These are phyloP conservation scores for Bonia amplexicaulis DNA, from an alignment of 176 grass and related monocot species.

Conservation along the genomic window DNA sequence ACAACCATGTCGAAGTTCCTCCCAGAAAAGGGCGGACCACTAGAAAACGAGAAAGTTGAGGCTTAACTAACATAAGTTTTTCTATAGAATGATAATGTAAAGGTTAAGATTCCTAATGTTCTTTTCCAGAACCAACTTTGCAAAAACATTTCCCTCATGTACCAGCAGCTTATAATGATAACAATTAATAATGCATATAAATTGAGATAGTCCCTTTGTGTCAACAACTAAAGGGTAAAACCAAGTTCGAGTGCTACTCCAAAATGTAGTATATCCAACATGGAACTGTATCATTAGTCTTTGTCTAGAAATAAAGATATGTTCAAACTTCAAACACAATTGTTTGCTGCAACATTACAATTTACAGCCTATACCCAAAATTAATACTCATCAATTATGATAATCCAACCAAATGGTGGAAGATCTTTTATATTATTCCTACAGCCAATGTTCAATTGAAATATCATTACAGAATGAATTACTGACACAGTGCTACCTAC, in stretches of 20 bases:
- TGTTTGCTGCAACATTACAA: not conserved
- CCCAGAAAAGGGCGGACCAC: constrained; percentile 6
- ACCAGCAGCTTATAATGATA: not conserved
- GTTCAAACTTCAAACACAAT: not conserved
- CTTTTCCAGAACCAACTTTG: constrained; percentile 8
- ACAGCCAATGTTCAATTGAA: not conserved
- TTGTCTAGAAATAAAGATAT: constrained; percentile 24
- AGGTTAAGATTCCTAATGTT: constrained; percentile 22
- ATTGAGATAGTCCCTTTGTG: not conserved
- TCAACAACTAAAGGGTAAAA: not conserved
- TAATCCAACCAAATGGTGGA: constrained; percentile 10
- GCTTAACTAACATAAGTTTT: not conserved
- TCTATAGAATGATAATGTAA: constrained; percentile 19
- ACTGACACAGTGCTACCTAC: not conserved
- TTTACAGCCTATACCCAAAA: constrained; percentile 6
- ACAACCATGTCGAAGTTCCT: constrained; percentile 24
- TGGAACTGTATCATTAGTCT: not conserved
- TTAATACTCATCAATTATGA: constrained; percentile 5
- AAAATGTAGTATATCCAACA: constrained; percentile 8
- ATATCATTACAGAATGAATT: not conserved
- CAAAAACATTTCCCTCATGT: not conserved
- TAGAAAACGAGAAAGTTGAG: not conserved
- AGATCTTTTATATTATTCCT: constrained; percentile 6
- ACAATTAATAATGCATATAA: not conserved
- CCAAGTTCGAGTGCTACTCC: not conserved